Evolutionary conservation across 2,329 filamentous ascomycete species (phyloP).

Genomic region (Alternaria sp.): DNA sequence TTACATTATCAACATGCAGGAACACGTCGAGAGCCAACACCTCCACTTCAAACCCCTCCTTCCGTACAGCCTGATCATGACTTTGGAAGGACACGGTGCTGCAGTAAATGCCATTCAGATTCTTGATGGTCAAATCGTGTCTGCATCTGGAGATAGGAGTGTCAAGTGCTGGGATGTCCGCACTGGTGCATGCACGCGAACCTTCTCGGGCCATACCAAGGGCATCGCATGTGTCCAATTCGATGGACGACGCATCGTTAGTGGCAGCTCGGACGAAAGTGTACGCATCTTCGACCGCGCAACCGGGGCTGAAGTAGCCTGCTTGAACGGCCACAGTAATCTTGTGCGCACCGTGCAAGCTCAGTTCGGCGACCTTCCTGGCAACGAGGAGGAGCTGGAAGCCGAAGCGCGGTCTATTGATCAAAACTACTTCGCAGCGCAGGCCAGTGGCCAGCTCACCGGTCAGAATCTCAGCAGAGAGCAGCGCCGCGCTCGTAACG

Average conservation of each 20-base stretch:
- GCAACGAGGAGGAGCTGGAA: slow-evolving; percentile 76
- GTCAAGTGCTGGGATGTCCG: slow-evolving; percentile 96
- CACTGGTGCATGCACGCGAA: slow-evolving; percentile 75
- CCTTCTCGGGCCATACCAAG: slow-evolving; percentile 86
- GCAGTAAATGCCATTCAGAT: slow-evolving; percentile 98
- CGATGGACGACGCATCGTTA: slow-evolving; percentile 90
- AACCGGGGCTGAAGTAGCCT: slow-evolving; percentile 87
- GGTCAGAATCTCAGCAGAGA: slow-evolving; percentile 36
- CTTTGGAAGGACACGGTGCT: slow-evolving; percentile 81
- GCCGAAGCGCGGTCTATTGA: slow-evolving; percentile 77
- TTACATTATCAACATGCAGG: slow-evolving; percentile 61
- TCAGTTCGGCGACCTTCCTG: slow-evolving; percentile 86
- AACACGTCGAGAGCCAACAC: slow-evolving; percentile 43
- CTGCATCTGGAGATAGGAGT: slow-evolving; percentile 89
- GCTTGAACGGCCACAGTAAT: slow-evolving; percentile 78
- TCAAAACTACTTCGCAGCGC: slow-evolving; percentile 69
- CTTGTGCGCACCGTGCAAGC: slow-evolving; percentile 95
- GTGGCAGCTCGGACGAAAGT: slow-evolving; percentile 93
- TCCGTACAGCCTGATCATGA: slow-evolving; percentile 78
- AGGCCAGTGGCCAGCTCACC: slow-evolving; percentile 53
- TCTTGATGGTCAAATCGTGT: slow-evolving; percentile 83
- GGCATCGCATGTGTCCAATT: slow-evolving; percentile 98
- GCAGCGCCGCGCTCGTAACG: slow-evolving; percentile 59
- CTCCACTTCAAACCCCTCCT: slow-evolving; percentile 63
- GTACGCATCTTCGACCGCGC: slow-evolving; percentile 92